Percentiles rank a stretch among this genome's conserved stretches.
phyloP scores from a whole-genome alignment of 2,329 filamentous ascomycete species.

The Neonectria hederae region DNA sequence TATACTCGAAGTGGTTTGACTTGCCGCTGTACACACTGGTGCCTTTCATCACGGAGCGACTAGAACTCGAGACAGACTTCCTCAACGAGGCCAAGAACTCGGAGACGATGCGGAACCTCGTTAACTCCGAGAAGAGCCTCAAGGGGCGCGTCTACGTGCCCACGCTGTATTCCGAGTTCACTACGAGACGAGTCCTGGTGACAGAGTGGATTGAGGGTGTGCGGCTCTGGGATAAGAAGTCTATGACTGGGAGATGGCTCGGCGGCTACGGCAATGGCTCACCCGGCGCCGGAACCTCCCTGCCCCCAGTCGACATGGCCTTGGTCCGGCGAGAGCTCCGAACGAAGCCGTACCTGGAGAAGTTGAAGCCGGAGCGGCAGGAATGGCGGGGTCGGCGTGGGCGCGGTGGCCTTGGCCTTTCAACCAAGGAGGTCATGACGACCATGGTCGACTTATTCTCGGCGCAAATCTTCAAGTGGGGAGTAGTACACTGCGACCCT shows the following conservation, averaged over 20 bases:
- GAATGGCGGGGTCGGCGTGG: conserved; percentile 78
- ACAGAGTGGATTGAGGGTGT: conserved; percentile 98
- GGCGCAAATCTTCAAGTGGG: conserved; percentile 99
- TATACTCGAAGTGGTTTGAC: conserved; percentile 90
- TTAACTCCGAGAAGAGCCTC: conserved; percentile 79
- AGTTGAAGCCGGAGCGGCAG: conserved; percentile 81
- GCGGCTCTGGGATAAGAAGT: conserved; percentile 89
- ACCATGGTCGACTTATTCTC: conserved; percentile 97
- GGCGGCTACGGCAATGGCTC: conserved; percentile 81
- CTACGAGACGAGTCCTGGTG: conserved; percentile 84
- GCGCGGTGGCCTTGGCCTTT: conserved; percentile 84
- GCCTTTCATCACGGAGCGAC: conserved; percentile 91
- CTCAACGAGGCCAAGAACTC: conserved; percentile 90
- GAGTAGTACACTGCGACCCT: conserved; percentile 93
- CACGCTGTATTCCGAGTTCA: conserved; percentile 82
- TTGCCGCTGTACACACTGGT: conserved; percentile 92
- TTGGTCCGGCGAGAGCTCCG: conserved; percentile 56
- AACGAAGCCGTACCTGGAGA: conserved; percentile 63
- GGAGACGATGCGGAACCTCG: conserved; percentile 81
- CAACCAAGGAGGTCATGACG: conserved; percentile 88
- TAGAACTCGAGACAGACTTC: conserved; percentile 94
- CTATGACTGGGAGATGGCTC: conserved; percentile 79
- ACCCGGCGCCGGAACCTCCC: conserved; percentile 75
- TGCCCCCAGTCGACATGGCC: conserved; percentile 62
- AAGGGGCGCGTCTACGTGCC: conserved; percentile 88